Conservation (phyloP, 2,329 filamentous ascomycete species). For the Fusarium sp. region DNA sequence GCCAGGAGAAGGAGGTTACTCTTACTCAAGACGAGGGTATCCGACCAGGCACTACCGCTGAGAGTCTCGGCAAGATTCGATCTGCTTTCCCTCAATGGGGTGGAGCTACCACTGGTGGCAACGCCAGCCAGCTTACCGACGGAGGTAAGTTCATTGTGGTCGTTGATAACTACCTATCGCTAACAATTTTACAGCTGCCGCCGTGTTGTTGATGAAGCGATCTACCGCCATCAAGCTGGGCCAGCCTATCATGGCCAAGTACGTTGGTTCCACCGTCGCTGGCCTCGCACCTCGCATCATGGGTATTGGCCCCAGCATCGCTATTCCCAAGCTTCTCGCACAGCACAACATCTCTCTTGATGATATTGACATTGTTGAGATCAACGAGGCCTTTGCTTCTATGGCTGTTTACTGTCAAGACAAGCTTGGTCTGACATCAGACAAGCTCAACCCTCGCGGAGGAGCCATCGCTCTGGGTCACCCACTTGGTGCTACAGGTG, state of each 20-base stretch:
- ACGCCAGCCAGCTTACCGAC: constrained; percentile 95
- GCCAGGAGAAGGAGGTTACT: constrained; percentile 80
- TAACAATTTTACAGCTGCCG: constrained; percentile 70
- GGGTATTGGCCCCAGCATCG: constrained; percentile 86
- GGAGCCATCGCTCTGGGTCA: constrained; percentile 88
- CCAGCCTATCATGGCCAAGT: constrained; percentile 95
- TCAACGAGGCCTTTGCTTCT: constrained; percentile 98
- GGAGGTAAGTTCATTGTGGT: constrained; percentile 67
- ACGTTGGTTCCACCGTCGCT: constrained; percentile 89
- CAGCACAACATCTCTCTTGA: constrained; percentile 82
- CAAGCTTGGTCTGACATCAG: constrained; percentile 75
- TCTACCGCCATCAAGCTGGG: constrained; percentile 87
- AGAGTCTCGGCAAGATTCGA: constrained; percentile 85
- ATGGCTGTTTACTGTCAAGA: constrained; percentile 96
- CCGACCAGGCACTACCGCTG: constrained; percentile 87
- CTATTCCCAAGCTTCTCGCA: constrained; percentile 83
- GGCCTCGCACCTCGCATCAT: constrained; percentile 95
- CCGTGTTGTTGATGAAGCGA: constrained; percentile 93
- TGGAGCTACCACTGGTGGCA: constrained; percentile 87
- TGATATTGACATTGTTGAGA: constrained; percentile 90
- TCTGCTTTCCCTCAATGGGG: constrained; percentile 93
- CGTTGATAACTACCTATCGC: background rate
- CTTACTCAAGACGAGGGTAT: constrained; percentile 91
- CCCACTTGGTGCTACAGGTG: constrained; percentile 82
- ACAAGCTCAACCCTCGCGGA: constrained; percentile 84